Base-by-base conservation (phyloP, 768 basidiomycete species). In the Tricholomella constricta region DNA sequence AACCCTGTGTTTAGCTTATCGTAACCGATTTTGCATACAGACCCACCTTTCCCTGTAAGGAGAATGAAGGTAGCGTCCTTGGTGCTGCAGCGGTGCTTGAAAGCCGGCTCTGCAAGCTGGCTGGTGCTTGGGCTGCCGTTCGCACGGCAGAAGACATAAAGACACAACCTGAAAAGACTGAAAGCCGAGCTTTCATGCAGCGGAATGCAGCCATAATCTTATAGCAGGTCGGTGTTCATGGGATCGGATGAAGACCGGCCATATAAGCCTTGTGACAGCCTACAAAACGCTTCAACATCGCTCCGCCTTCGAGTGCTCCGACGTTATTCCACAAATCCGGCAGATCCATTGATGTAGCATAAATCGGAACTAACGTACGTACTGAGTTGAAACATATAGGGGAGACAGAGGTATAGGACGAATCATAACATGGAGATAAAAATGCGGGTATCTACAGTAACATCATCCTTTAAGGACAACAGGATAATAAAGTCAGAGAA, bases 41-140 rank as follows among this genome's bases (percentile, higher is more conserved):
- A 25, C 31, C 44, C 38, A 86, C 91, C 79, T 90, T 93, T 64
- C 79, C 80, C 65, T 83, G 76, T 76, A 96, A 80, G 9, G 91
- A 93, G 64, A 96, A 89, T 23, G 81, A 78, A 9, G 87, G 81
- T 32, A 95, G 78, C 4, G 85, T 83, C 63, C 75, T 82, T 12
- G 77, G 73, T 40, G 4, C 53, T 55, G 19, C 43, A 46, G 52
- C 22, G 22, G 25, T 40, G 36, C 45, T 57, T 7, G 46, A 47
- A 43, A 43, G 32, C n/a, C 42, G 37, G 38, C 32, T 47, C 5
- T 31, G n/a, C 36, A 35, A 10, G 38, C 23, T 10, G 14, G 35
- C n/a, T 14, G 36, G 35, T 6, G 35, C 17, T 20, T 50, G 45
- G 15, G 38, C 34, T n/a, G 41, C 50, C 27, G 48, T 25, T 25